Conservation (phyloP, 2,329 filamentous ascomycete species). For the Colletotrichum graminicola region DNA sequence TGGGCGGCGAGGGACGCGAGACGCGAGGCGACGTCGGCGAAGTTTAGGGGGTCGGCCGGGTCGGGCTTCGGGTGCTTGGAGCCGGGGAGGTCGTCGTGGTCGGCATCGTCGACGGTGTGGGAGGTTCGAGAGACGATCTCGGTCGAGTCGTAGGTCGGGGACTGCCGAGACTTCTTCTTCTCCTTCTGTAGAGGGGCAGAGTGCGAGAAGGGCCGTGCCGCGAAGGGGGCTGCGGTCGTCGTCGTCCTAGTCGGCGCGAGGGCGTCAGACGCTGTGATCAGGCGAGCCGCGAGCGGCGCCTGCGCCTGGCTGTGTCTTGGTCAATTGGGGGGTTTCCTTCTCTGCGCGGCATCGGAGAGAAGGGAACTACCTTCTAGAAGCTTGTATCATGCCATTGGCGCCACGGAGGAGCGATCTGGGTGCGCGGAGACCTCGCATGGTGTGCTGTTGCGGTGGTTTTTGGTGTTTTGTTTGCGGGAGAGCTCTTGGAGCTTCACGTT, state of each 20-base stretch:
- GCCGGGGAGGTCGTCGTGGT: constrained; percentile 41
- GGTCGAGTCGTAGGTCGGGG: constrained; percentile 42
- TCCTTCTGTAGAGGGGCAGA: constrained; percentile 49
- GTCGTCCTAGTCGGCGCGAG: neutral
- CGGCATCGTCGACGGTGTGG: constrained; percentile 43
- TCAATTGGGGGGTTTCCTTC: neutral
- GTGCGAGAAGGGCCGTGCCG: constrained; percentile 49
- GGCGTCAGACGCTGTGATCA: constrained; percentile 19
- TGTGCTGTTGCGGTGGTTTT: neutral
- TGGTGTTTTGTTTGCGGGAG: neutral
- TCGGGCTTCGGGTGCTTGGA: constrained; percentile 49
- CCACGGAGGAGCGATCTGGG: constrained; percentile 22
- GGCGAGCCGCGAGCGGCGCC: constrained; percentile 23
- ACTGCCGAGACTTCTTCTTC: constrained; percentile 51
- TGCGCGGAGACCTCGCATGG: constrained; percentile 20
- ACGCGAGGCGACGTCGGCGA: constrained; percentile 61
- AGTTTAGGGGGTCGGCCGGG: constrained; percentile 61
- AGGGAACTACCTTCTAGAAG: constrained; percentile 18
- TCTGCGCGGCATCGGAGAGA: neutral
- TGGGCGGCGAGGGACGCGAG: constrained; percentile 56
- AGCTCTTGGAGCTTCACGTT: constrained; percentile 6
- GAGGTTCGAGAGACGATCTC: constrained; percentile 40
- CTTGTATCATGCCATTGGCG: constrained; percentile 35
- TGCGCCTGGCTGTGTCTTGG: constrained; percentile 25
- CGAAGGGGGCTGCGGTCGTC: neutral